Base-by-base conservation (phyloP, 805 yeast genomes). In the Ogataea siamensis region DNA sequence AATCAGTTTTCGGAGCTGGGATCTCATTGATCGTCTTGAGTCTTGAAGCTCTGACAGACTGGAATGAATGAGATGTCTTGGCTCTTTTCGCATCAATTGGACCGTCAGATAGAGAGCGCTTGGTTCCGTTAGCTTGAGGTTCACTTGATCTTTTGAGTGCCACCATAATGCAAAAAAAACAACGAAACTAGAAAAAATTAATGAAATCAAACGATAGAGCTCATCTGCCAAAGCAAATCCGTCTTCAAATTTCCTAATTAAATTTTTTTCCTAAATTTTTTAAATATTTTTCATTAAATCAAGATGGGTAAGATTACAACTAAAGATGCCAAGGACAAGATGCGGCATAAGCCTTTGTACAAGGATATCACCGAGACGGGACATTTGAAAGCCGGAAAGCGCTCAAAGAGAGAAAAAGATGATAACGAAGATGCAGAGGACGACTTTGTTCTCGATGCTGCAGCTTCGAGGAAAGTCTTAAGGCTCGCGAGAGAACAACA, bases 401-500 rank as follows among this genome's bases (percentile, higher is more conserved):
- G 50, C 33, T 42, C 53, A 5, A 49, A 51, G 32, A 51, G 54
- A 32, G 41, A 34, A 14, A 47, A 47, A 37, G 57, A 63, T 26
- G 67, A 63, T 37, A 68, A 61, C 19, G 67, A 58, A 10, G 76
- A 71, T 9, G 73, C 70, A 42, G 65, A 69, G 24, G 80, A 72
- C 17, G 88, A 80, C 32, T 79, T 73, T 29, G 82, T 66, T 50
- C 71, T 93, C 26, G 96, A 91, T 66, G 84, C 97, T 13, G 70
- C 78, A 13, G 67, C 87, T 20, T 86, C 97, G 1, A 73, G 94
- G 62, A 87, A 78, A 64, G 89, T 93, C 61, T 69, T 93, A 49
- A 86, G 84, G 58, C 70, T 93, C 45, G 99, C 99, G 13, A 80
- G 76, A 51, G 91, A 84, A 54, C 99, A 93, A 66, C 96, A 88